Base-by-base conservation (phyloP, 2,329 filamentous ascomycete species). In the Nemania sp. region DNA sequence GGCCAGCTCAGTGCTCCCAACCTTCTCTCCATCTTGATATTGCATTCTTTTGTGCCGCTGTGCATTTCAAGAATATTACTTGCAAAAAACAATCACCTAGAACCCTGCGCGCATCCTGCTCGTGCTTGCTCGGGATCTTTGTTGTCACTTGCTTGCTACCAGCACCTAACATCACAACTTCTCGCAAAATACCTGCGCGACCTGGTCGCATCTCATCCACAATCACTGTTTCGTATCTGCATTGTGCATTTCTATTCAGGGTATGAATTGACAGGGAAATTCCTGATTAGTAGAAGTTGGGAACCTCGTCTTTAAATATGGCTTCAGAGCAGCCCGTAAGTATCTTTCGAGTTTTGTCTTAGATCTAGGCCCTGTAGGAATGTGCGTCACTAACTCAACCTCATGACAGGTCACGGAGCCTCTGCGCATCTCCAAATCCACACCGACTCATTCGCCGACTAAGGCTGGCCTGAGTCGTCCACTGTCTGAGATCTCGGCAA, bases 401-500 rank as follows among this genome's bases (percentile, higher is more conserved):
- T 20, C 62, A 26, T n/a, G 51, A 49, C 58, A 79, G 77, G 71
- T 79, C 51, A 79, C 77, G 75, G 89, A 92, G 80, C 92, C 92
- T 77, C 82, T 95, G 82, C 91, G 92, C 82, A 93, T 95, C 76
- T 90, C 90, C 81, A 94, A 93, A 83, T 87, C 82, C 76, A 87
- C 84, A 64, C 84, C 86, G 58, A 83, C 80, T 69, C 79, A 86
- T 62, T 90, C 90, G 68, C 88, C 91, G 52, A 81, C 83, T 76
- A 94, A 90, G 80, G 86, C 83, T 78, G 85, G 87, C 76, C 82
- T 87, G 63, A 88, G 90, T 77, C 90, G 92, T 75, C 92, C 96
- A 66, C 87, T 99, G 72, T 92, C 93, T 70, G 96, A 99, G 83
- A 90, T 99, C 77, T 93, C 92, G 74, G 92, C 92, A 60, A 92